Conservation (phyloP, 2,329 filamentous ascomycete species). For the Fusarium sambucinum region DNA sequence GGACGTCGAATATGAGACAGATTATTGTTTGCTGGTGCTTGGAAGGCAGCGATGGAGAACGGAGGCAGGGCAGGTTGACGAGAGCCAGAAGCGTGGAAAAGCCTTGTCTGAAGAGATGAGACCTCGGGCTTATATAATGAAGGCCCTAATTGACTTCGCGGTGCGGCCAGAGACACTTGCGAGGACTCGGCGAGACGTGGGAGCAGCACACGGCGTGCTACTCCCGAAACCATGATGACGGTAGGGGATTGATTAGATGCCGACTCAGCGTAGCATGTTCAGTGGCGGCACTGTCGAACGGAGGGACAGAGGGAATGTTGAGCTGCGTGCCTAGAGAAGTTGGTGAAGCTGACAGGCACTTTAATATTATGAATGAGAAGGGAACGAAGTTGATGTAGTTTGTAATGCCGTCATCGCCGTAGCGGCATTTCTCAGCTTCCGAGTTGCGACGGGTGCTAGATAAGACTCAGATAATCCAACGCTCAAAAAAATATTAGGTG, state of each 20-base stretch:
- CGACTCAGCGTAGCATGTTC: conserved; percentile 50
- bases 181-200: conserved; percentile 58
- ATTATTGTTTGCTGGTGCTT: conserved; percentile 30
- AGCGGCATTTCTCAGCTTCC: conserved; percentile 52
- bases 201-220: conserved; percentile 63
- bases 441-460: conserved; percentile 42
- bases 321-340: conserved; percentile 13
- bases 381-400: conserved; percentile 40
- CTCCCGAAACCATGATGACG: conserved; percentile 62
- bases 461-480: conserved; percentile 12
- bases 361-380: conserved; percentile 26
- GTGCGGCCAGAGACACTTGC: conserved; percentile 41
- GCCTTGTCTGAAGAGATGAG: conserved; percentile 31
- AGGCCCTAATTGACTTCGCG: conserved; percentile 42
- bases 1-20: conserved; percentile 14
- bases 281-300: conserved; percentile 38
- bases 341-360: conserved; percentile 25
- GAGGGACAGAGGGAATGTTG: conserved; percentile 9
- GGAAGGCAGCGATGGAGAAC: conserved; percentile 46
- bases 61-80: conserved; percentile 42
- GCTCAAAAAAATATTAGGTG: conserved; percentile 43
- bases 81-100: conserved; percentile 33
- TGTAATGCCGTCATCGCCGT: conserved; percentile 52
- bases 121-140: conserved; percentile 33
- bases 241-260: conserved; percentile 44